Conservation (phyloP, 768 basidiomycete genomes). For the Roridomyces roridus region DNA sequence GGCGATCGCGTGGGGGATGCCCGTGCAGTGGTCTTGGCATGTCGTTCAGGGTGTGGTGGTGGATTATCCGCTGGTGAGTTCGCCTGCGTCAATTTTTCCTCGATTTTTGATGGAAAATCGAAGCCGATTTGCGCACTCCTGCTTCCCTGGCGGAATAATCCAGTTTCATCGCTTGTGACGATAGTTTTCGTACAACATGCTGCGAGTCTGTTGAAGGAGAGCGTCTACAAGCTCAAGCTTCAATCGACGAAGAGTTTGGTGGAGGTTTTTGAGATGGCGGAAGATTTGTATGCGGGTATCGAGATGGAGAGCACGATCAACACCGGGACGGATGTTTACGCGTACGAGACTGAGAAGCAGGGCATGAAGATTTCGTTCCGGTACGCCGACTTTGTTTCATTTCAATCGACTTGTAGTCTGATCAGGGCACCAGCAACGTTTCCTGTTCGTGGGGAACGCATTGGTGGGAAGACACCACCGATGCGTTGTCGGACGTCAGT, state of each 20-base stretch:
- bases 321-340: constrained; percentile 5
- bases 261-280: constrained; percentile 9
- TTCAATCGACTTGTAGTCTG: neutral
- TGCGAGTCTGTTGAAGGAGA: constrained; percentile 8
- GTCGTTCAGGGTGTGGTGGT: constrained; percentile 26
- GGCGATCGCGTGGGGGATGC: neutral
- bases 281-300: constrained; percentile 7
- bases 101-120: too few species aligned
- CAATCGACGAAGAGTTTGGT: constrained; percentile 4
- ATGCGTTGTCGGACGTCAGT: constrained; percentile 26
- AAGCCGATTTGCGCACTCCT: constrained; percentile 32
- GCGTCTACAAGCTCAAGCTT: constrained; percentile 6
- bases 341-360: constrained; percentile 2
- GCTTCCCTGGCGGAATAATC: constrained; percentile 21
- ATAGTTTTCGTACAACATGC: constrained; percentile 35
- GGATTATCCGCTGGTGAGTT: constrained; percentile 32
- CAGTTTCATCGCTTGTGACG: constrained; percentile 33
- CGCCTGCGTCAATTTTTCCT: too few species aligned
- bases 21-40: constrained; percentile 37
- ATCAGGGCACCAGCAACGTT: constrained; percentile 10
- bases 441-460: constrained; percentile 13
- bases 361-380: constrained; percentile 24
- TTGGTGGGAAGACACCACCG: constrained; percentile 2
- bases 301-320: neutral
- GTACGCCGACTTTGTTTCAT: neutral